Evolutionary conservation across 345 rosid genomes (phyloP), one percentile per base, ranked within the genome.

Genomic region (Gossypium mustelinum): DNA sequence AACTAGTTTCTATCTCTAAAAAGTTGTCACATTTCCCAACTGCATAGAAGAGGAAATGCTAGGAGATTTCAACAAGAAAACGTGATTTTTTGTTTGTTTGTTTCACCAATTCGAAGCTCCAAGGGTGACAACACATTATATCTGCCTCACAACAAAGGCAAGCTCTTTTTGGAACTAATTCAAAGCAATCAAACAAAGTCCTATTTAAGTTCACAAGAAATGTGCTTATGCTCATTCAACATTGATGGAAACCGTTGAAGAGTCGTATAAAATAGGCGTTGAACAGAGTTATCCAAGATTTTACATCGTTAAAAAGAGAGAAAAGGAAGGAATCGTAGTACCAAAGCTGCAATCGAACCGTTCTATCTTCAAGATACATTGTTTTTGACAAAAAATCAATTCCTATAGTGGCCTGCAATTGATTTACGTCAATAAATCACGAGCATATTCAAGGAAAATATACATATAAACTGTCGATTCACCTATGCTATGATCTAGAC

Each of bases 301-400:
- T 41, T 39, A 27, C 63, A 34, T 27, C 44, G n/a, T 9, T 7
- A 51, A 1, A 52, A 27, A 52, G 13, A 16, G 11, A 59, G 68
- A 25, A 22, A 34, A 11, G 50, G 47, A 3, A 54, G 13, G 22
- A 17, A 10, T 22, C 9, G 52, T 17, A 79, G 73, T 79, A 91
- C 98, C 98, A 94, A n/a, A 94, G 89, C 79, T 94, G 98, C 84
- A 94, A 81, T 25, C 98, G 92, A 80, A 94, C 88, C 41, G 98
- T 94, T 45, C 97, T 87, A 81, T 91, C 97, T 82, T 91, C 98
- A 70, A 91, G 95, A 81, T 92, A 92, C 96, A 94, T 94, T 47
- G 98, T 94, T 77, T 94, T 94, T 3, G 97, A 94, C 84, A 92
- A 80, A 73, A 94, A 94, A 81, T 94, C 98, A 70, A 94, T 94